These are phyloP conservation scores for Colletotrichum karsti DNA, from an alignment of 2,329 filamentous ascomycete genomes.

Conservation along the genomic window DNA sequence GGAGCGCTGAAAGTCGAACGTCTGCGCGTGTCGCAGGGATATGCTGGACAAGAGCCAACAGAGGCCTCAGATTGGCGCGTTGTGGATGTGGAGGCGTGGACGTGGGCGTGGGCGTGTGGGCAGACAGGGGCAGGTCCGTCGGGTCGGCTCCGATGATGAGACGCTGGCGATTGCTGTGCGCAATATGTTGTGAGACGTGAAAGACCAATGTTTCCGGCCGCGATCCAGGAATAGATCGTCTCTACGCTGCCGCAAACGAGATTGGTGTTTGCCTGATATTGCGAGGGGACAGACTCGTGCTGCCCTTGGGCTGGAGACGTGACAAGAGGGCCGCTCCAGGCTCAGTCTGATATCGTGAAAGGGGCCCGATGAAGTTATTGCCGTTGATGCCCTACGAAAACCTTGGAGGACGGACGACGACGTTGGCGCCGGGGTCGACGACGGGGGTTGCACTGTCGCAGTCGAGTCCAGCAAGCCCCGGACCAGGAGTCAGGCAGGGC, in stretches of 20 bases:
- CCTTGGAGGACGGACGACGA: background rate
- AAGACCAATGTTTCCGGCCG: background rate
- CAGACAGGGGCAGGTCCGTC: slow-evolving; percentile 4
- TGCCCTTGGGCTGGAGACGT: background rate
- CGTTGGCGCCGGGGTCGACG: background rate
- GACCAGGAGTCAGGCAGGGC: background rate
- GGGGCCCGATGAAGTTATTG: background rate
- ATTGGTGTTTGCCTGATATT: background rate
- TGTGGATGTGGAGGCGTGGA: background rate
- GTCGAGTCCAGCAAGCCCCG: background rate
- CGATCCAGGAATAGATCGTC: slow-evolving; percentile 1
- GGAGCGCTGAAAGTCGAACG: background rate
- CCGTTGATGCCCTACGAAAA: background rate
- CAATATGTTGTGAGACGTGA: background rate
- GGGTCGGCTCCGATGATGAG: slow-evolving; percentile 20
- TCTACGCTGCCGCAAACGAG: background rate
- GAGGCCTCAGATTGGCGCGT: background rate
- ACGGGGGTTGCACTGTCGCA: background rate
- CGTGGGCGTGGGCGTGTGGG: too few species aligned
- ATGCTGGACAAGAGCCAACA: background rate
- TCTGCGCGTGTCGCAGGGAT: slow-evolving; percentile 8
- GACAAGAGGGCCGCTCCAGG: background rate
- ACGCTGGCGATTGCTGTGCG: slow-evolving; percentile 8
- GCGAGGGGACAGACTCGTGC: too few species aligned
- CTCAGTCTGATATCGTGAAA: background rate